Percentiles rank a stretch among this genome's conserved stretches.
Evolutionary conservation across 306 rosid species (phyloP).

Genomic region (Glycine latifolia): DNA sequence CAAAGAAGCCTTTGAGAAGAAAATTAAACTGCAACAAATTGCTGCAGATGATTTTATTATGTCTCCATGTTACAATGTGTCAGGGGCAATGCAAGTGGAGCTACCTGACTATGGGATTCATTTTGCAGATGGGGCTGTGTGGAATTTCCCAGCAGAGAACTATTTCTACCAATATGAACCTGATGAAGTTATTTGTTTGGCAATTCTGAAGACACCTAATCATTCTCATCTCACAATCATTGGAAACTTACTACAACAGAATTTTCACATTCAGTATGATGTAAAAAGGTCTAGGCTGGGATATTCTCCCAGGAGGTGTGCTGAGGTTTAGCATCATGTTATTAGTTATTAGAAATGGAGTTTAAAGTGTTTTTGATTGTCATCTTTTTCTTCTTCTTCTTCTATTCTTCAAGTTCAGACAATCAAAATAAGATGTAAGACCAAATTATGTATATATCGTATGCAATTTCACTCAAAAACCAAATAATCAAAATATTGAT

Average conservation of each 20-base stretch:
- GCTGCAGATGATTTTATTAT: constrained; percentile 55
- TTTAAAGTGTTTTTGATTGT: not conserved
- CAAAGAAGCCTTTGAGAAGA: constrained; percentile 64
- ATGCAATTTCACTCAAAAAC: constrained; percentile 1
- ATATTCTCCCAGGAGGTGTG: constrained; percentile 72
- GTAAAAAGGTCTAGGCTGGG: constrained; percentile 72
- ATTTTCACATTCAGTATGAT: constrained; percentile 79
- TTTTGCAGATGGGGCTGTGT: constrained; percentile 78
- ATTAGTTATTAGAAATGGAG: not conserved
- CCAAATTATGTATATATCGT: not conserved
- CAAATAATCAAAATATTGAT: constrained; percentile 13
- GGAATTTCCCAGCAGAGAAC: constrained; percentile 81
- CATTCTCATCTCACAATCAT: constrained; percentile 67
- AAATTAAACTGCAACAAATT: constrained; percentile 53
- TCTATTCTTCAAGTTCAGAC: not conserved
- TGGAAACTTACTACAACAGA: constrained; percentile 85
- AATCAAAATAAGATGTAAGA: not conserved
- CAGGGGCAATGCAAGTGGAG: constrained; percentile 59
- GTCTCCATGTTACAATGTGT: constrained; percentile 75
- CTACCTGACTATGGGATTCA: constrained; percentile 70
- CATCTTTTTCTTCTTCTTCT: not conserved
- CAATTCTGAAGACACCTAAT: constrained; percentile 61
- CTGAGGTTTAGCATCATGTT: constrained; percentile 53
- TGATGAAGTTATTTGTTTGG: constrained; percentile 67
- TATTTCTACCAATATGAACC: constrained; percentile 69